Base-by-base conservation (phyloP, 345 rosid species). In the Citrus hindsii region DNA sequence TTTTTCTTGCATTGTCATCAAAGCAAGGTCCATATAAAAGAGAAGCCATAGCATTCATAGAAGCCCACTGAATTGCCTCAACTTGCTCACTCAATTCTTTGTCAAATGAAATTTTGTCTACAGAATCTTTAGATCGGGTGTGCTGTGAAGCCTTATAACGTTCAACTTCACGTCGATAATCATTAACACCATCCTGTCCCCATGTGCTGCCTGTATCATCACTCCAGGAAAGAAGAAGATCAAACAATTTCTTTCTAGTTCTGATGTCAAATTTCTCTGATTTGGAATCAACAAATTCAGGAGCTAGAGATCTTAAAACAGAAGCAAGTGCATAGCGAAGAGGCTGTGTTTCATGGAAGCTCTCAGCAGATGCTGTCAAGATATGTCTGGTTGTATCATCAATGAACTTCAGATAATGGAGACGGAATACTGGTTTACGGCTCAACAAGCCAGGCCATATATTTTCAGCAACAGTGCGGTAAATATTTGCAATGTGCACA, bases 1-100 rank as follows among this genome's bases (percentile, higher is more conserved):
- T 96, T 89, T 94, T 96, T 84, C 98, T 92, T 28, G 98, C 98
- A 88, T 92, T 94, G 86, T 96, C 99, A 83, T 96, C 98, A 89
- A 96, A 96, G 82, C 99, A 96, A 51, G 95, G 93, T 58, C 99
- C 99, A 83, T 96, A 92, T 68, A 96, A 86, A 77, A 96, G 94
- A 51, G 98, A 96, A 80, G 98, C 98, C 92, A 96, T 91, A 60
- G 99, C 98, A 90, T 90, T 91, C 95, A 92, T 87, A 35, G 98
- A 92, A 78, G 97, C 98, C 98, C 98, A 96, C 84, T 96, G 99
- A 68, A 92, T 91, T 69, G 97, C 93, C 89, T 96, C 98, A 35
- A 92, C 78, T 85, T 92, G 99, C 83, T 96, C 99, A 76, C 83
- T 92, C 83, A 93, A 80, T 81, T 96, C 99, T 85, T 87, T 92